Evolutionary conservation across 768 basidiomycete genomes (phyloP).

Genomic region (Boletus bicolor): DNA sequence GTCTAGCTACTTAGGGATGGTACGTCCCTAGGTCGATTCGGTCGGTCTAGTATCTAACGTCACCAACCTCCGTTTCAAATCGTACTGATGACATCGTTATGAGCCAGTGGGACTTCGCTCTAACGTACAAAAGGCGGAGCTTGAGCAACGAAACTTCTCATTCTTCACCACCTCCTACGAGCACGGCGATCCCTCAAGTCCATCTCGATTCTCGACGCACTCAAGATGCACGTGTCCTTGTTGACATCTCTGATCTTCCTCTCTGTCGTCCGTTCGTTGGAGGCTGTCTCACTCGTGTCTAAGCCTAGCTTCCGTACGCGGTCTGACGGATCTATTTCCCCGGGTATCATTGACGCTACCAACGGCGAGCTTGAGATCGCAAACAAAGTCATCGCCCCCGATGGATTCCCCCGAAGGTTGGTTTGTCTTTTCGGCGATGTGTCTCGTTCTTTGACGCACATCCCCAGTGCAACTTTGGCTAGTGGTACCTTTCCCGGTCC

Average conservation of each 20-base stretch:
- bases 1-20: not conserved
- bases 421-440: conserved; percentile 3
- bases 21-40: not conserved
- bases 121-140: conserved; percentile 11
- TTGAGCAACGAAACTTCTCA: not conserved
- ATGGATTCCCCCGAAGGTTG: conserved; percentile 44
- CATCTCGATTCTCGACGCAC: conserved; percentile 5
- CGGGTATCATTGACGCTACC: conserved; percentile 23
- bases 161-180: not conserved
- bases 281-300: conserved; percentile 19
- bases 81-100: not conserved
- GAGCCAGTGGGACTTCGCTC: not conserved
- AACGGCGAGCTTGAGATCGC: conserved; percentile 36
- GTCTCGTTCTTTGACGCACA: not conserved
- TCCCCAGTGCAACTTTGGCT: conserved; percentile 40
- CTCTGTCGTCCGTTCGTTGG: conserved; percentile 8
- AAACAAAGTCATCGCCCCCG: conserved; percentile 46
- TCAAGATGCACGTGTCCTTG: conserved; percentile 23
- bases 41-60: conserved; percentile 1
- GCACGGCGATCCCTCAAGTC: conserved; percentile 17
- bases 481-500: conserved; percentile 49
- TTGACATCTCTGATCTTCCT: conserved; percentile 11
- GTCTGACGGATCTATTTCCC: conserved; percentile 1
- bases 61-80: conserved; percentile 5
- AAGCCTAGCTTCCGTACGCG: not conserved